Conservation (phyloP, 306 rosid species). For the Rosa rugosa region DNA sequence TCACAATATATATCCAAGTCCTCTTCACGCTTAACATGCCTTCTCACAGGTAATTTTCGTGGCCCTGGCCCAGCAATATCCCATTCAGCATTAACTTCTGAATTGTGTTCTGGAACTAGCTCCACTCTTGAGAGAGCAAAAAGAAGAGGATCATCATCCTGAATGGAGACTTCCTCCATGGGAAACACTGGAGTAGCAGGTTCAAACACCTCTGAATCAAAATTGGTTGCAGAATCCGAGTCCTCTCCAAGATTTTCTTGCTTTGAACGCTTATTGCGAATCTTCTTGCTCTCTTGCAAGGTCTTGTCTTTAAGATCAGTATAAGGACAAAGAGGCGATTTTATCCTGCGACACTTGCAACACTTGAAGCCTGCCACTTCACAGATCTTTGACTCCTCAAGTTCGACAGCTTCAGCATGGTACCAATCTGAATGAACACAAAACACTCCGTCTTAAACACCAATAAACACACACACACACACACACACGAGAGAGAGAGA, state of each 20-base stretch:
- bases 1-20: slow-evolving; percentile 51
- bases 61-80: slow-evolving; percentile 54
- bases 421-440: slow-evolving; percentile 74
- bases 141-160: slow-evolving; percentile 68
- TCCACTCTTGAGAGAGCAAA: slow-evolving; percentile 67
- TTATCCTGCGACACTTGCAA: slow-evolving; percentile 93
- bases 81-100: slow-evolving; percentile 60
- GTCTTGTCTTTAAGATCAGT: slow-evolving; percentile 37
- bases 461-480: neutral
- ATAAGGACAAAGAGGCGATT: slow-evolving; percentile 85
- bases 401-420: slow-evolving; percentile 93
- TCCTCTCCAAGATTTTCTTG: slow-evolving; percentile 51
- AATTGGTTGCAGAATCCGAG: slow-evolving; percentile 50
- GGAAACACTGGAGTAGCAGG: slow-evolving; percentile 59
- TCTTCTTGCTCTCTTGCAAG: slow-evolving; percentile 41
- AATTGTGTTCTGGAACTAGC: slow-evolving; percentile 52
- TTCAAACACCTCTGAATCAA: slow-evolving; percentile 48
- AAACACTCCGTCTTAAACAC: neutral
- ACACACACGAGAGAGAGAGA: neutral
- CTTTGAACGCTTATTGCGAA: slow-evolving; percentile 40
- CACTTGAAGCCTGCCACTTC: slow-evolving; percentile 82
- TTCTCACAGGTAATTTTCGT: slow-evolving; percentile 76
- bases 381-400: slow-evolving; percentile 70
- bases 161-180: slow-evolving; percentile 41
- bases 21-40: slow-evolving; percentile 71